phyloP scores from a whole-genome alignment of 257 asterid genomes.

The Nicotiana knightiana region DNA sequence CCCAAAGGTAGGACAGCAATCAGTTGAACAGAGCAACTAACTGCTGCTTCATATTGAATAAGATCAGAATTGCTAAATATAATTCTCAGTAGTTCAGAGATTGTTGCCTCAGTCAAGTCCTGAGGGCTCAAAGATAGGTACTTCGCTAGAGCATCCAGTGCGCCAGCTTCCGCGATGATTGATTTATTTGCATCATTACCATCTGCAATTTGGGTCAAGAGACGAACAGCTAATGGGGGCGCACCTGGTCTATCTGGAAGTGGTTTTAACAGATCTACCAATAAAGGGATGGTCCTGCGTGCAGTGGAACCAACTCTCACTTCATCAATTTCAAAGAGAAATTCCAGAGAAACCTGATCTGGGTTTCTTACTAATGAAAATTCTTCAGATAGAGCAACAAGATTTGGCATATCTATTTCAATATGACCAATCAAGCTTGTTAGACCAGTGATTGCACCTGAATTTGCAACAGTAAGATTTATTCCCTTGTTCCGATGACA shows the following conservation, averaged over 20 bases:
- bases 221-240: conserved; percentile 57
- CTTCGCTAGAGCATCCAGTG: conserved; percentile 64
- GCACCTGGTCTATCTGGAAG: conserved; percentile 82
- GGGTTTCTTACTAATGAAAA: conserved; percentile 67
- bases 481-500: conserved; percentile 53
- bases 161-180: conserved; percentile 84
- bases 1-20: conserved; percentile 87
- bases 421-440: conserved; percentile 53
- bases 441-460: conserved; percentile 67
- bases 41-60: conserved; percentile 51
- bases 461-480: conserved; percentile 65
- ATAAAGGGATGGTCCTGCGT: conserved; percentile 56
- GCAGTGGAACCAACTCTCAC: conserved; percentile 63
- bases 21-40: conserved; percentile 62
- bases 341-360: conserved; percentile 55
- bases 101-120: conserved; percentile 66
- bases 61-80: conserved; percentile 59
- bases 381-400: conserved; percentile 61
- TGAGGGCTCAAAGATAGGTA: conserved; percentile 79
- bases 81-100: conserved; percentile 66
- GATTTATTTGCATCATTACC: conserved; percentile 68
- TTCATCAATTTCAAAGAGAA: conserved; percentile 64
- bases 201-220: conserved; percentile 69
- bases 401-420: conserved; percentile 58
- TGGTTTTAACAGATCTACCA: conserved; percentile 84